phyloP scores from a whole-genome alignment of 371 early-diverging fungal species.

The Mitosporidium daphniae region DNA sequence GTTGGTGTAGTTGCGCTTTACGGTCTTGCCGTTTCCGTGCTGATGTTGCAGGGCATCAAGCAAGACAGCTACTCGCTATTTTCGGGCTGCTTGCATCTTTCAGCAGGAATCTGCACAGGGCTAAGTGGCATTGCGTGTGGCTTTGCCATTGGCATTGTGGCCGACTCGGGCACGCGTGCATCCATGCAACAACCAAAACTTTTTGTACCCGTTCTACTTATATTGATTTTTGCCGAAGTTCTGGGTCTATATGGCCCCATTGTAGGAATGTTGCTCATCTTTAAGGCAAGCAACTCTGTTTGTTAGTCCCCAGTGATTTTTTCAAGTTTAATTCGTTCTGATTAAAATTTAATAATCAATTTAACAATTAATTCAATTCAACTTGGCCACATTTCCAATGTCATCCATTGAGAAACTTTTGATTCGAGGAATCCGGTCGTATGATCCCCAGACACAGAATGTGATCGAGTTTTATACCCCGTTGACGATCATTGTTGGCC shows the following conservation, averaged over 20 bases:
- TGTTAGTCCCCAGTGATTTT: no score
- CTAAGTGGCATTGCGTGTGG: constrained; percentile 67
- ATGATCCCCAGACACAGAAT: constrained; percentile 24
- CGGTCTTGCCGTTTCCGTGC: constrained; percentile 64
- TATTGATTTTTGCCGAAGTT: constrained; percentile 93
- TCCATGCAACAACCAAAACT: constrained; percentile 60
- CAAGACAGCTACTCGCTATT: constrained; percentile 12
- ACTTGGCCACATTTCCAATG: no score
- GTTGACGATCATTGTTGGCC: constrained; percentile 86
- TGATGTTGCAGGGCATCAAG: constrained; percentile 42
- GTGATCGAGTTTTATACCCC: constrained; percentile 64
- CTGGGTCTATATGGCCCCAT: constrained; percentile 60
- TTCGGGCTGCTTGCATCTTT: constrained; percentile 56
- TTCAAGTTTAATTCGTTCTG: no score
- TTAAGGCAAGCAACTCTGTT: no score
- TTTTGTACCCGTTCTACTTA: constrained; percentile 37
- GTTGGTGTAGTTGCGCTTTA: constrained; percentile 89
- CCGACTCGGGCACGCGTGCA: constrained; percentile 63
- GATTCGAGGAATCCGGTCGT: constrained; percentile 74
- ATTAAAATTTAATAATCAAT: no score
- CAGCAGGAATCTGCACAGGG: constrained; percentile 64
- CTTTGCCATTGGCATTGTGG: constrained; percentile 76
- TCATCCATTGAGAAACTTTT: constrained; percentile 25
- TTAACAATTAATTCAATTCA: no score
- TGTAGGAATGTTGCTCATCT: no score